These are phyloP conservation scores for Epichloe sp. DNA, from an alignment of 2,329 filamentous ascomycete genomes.

Conservation along the genomic window DNA sequence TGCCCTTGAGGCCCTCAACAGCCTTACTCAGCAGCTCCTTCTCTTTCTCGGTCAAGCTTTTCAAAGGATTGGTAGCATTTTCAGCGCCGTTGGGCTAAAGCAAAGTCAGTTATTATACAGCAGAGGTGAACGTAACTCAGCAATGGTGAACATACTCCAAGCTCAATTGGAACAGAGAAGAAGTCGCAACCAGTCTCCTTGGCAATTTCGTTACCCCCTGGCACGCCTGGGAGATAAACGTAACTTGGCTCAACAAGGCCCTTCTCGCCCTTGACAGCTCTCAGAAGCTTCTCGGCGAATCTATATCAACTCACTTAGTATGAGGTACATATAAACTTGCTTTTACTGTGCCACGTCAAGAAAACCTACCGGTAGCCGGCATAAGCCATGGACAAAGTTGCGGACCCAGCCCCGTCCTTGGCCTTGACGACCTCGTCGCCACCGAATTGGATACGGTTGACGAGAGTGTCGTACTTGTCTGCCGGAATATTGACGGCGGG, in stretches of 20 bases:
- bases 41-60: slow-evolving; percentile 70
- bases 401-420: slow-evolving; percentile 82
- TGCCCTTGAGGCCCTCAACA: slow-evolving; percentile 70
- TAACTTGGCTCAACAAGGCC: slow-evolving; percentile 90
- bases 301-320: slow-evolving; percentile 28
- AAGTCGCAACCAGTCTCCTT: slow-evolving; percentile 79
- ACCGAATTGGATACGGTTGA: slow-evolving; percentile 94
- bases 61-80: slow-evolving; percentile 72
- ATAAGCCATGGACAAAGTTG: slow-evolving; percentile 89
- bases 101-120: slow-evolving; percentile 17
- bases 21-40: slow-evolving; percentile 70
- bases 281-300: slow-evolving; percentile 89
- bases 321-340: slow-evolving; percentile 2
- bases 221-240: slow-evolving; percentile 83
- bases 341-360: neutral
- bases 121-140: neutral
- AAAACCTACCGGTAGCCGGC: slow-evolving; percentile 71
- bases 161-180: slow-evolving; percentile 92
- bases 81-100: slow-evolving; percentile 65
- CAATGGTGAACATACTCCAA: slow-evolving; percentile 59
- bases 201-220: slow-evolving; percentile 78
- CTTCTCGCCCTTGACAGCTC: slow-evolving; percentile 77
- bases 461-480: slow-evolving; percentile 80
- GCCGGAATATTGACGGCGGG: slow-evolving; percentile 68
- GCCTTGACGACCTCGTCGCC: slow-evolving; percentile 95